phyloP scores from a whole-genome alignment of 805 yeast genomes.

The Yamadazyma scolyti region DNA sequence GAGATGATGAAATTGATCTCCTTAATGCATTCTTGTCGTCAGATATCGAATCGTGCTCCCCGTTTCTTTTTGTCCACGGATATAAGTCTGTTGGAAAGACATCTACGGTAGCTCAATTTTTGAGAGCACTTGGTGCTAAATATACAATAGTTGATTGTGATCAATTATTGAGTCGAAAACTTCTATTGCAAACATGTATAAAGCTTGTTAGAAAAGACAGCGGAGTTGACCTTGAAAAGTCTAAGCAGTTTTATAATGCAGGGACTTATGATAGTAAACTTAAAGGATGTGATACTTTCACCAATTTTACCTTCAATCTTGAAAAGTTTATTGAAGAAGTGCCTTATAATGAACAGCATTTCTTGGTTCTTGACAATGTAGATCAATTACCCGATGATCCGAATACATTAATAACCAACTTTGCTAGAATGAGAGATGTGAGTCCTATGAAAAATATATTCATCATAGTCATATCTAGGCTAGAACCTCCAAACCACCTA shows the following conservation, averaged over 20 bases:
- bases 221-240: constrained; percentile 20
- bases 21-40: constrained; percentile 31
- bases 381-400: constrained; percentile 45
- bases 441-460: constrained; percentile 26
- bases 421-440: constrained; percentile 43
- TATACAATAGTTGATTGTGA: constrained; percentile 40
- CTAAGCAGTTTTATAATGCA: constrained; percentile 19
- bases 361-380: constrained; percentile 45
- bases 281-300: constrained; percentile 37
- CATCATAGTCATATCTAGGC: constrained; percentile 38
- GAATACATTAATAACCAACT: constrained; percentile 35
- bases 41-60: constrained; percentile 23
- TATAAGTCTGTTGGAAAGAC: constrained; percentile 49
- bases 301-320: constrained; percentile 37
- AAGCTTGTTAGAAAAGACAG: constrained; percentile 34
- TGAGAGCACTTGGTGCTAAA: constrained; percentile 22
- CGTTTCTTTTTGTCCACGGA: constrained; percentile 45
- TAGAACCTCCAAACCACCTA: constrained; percentile 35
- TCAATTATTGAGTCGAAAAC: constrained; percentile 37
- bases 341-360: constrained; percentile 29
- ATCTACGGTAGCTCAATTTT: constrained; percentile 27
- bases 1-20: constrained; percentile 33
- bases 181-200: constrained; percentile 40
- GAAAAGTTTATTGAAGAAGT: constrained; percentile 34
- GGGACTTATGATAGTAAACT: constrained; percentile 22